Conservation (phyloP, 1,284 basidiomycete genomes). For the Lignosus rhinocerotis region DNA sequence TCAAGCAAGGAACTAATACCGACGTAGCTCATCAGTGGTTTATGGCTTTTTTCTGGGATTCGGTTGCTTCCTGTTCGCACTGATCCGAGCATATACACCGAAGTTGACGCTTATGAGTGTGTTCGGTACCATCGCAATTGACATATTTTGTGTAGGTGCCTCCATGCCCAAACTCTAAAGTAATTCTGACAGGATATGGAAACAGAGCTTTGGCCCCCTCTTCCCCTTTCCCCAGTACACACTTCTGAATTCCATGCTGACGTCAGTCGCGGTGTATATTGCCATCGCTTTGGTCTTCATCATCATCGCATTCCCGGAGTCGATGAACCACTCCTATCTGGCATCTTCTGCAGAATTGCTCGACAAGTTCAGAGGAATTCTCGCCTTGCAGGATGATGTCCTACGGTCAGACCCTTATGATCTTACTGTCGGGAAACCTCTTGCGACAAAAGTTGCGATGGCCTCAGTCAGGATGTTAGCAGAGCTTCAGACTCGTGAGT, state of each 20-base stretch:
- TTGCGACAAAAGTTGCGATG: constrained; percentile 36
- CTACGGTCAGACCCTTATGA: constrained; percentile 38
- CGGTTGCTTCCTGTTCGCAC: constrained; percentile 60
- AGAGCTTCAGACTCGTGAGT: constrained; percentile 28
- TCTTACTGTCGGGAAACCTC: constrained; percentile 31
- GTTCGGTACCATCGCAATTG: constrained; percentile 59
- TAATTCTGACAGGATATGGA: neutral
- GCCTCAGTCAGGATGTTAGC: constrained; percentile 27
- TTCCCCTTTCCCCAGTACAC: constrained; percentile 70
- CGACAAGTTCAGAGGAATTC: constrained; percentile 35
- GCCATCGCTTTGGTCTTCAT: constrained; percentile 59
- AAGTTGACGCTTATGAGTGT: constrained; percentile 59
- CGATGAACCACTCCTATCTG: constrained; percentile 56
- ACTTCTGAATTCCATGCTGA: constrained; percentile 56
- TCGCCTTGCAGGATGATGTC: constrained; percentile 44
- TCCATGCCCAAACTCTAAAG: neutral
- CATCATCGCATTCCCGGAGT: constrained; percentile 73
- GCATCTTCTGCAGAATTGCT: constrained; percentile 37
- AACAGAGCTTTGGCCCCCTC: constrained; percentile 51
- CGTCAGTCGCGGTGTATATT: constrained; percentile 60
- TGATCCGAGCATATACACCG: constrained; percentile 61
- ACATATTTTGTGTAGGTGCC: constrained; percentile 59
- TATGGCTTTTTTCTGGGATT: constrained; percentile 74
- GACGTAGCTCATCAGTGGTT: constrained; percentile 51
- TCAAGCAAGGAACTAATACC: neutral